These are phyloP conservation scores for Acanthamoeba healyi DNA, from an alignment of 208 protist species.

Conservation along the genomic window DNA sequence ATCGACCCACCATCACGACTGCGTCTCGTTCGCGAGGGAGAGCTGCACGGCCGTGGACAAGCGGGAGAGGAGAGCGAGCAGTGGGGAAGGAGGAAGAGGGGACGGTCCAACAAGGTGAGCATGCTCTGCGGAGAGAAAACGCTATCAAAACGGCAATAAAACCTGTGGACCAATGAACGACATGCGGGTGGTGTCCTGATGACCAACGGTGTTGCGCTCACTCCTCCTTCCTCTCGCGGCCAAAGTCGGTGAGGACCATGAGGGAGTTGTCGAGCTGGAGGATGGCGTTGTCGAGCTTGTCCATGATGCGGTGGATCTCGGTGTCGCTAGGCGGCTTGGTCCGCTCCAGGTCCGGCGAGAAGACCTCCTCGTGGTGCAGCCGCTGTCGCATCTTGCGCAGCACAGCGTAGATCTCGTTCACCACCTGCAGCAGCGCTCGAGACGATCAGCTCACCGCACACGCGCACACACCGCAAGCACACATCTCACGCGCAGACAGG, in stretches of 20 bases:
- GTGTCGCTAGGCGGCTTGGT: neutral
- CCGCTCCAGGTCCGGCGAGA: conserved; percentile 50
- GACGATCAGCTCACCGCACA: neutral
- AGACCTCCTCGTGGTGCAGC: conserved; percentile 30
- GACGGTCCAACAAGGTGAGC: too few relatives aligned
- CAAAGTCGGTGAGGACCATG: conserved; percentile 74
- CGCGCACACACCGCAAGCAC: neutral
- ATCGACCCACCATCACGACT: too few relatives aligned
- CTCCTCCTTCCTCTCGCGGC: conserved; percentile 41
- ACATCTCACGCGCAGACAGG: neutral
- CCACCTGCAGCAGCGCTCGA: neutral
- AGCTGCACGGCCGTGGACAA: too few relatives aligned
- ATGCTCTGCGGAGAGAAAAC: too few relatives aligned
- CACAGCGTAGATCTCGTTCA: conserved; percentile 28
- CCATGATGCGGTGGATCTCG: neutral
- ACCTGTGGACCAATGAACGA: too few relatives aligned
- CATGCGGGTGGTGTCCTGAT: too few relatives aligned
- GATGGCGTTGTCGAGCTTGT: conserved; percentile 44
- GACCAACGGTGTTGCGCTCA: neutral
- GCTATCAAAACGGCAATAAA: too few relatives aligned
- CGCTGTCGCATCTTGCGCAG: conserved; percentile 40
- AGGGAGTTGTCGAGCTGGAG: conserved; percentile 48
- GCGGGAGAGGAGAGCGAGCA: too few relatives aligned
- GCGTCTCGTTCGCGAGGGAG: too few relatives aligned
- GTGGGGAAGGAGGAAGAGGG: too few relatives aligned